Evolutionary conservation across 306 rosid genomes (phyloP), one percentile per base, ranked within the genome.

Genomic region (Pterocarpus macrocarpus): DNA sequence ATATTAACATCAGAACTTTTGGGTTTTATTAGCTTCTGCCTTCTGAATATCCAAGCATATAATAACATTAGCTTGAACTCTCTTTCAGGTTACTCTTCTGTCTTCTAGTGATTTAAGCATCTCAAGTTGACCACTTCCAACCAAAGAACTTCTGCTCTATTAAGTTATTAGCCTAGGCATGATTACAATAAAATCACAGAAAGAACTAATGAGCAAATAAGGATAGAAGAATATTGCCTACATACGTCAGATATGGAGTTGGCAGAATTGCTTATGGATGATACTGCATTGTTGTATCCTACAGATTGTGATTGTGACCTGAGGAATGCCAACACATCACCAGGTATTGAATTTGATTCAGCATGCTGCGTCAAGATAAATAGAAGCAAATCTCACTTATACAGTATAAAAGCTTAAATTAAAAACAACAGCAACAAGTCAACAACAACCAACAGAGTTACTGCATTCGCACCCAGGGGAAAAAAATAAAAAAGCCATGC

Each of bases 211-310:
- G 77, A 30, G 62, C 45, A 73, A 38, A 35, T 33, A 64, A 49
- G 38, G 55, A 57, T 28, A 80, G 44, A 35, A 15, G 50, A 77
- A 50, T 65, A 52, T 58, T 64, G 47, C 69, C 71, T 50, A 35
- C 77, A 84, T 84, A 89, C 92, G 85, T 89, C 85, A 0, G 87
- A 47, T 79, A 80, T 45, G 57, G 88, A 47, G 76, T 55, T 59
- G 73, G 89, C 69, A 44, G 81, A 44, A 80, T 78, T 85, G 82
- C 76, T 71, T 69, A 75, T 36, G 14, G 91, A 80, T 43, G 85
- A 71, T 33, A 34, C 83, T 9, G 77, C 78, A 80, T 82, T 84
- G 68, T 36, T 56, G 77, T 84, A 74, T 62, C 82, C 82, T 30
- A 82, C 63, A 56, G 85, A 80, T 55, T 84, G 78, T 58, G 91